These are phyloP conservation scores for Citrullus mucosospermus DNA, from an alignment of 306 rosid species.

Conservation along the genomic window DNA sequence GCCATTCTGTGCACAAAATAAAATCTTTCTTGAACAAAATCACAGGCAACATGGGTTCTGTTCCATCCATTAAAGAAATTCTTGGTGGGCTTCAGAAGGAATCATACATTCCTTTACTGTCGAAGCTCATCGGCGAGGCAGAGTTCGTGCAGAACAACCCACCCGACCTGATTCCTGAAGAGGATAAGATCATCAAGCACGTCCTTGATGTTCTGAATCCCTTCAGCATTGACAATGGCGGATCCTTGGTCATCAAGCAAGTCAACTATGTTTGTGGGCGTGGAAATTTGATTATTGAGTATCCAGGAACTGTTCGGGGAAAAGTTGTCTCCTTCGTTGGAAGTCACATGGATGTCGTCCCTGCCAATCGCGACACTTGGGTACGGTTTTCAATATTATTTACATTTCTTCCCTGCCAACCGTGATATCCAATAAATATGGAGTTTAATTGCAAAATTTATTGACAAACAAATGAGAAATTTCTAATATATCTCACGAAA, in stretches of 20 bases:
- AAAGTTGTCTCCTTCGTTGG: slow-evolving; percentile 74
- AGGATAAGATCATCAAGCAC: slow-evolving; percentile 57
- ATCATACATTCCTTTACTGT: slow-evolving; percentile 45
- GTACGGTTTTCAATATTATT: slow-evolving; percentile 13
- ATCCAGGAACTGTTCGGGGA: slow-evolving; percentile 65
- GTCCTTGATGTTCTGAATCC: slow-evolving; percentile 52
- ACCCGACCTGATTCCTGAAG: slow-evolving; percentile 62
- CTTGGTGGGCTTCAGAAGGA: slow-evolving; percentile 56
- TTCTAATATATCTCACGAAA: too few species aligned
- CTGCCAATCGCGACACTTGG: slow-evolving; percentile 80
- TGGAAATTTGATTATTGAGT: slow-evolving; percentile 71
- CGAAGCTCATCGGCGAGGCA: slow-evolving; percentile 73
- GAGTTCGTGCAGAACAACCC: slow-evolving; percentile 78
- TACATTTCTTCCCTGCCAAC: too few species aligned
- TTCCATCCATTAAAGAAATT: slow-evolving; percentile 15
- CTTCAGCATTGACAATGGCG: slow-evolving; percentile 55
- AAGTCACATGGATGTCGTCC: slow-evolving; percentile 91
- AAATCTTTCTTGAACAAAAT: too few species aligned
- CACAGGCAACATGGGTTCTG: too few species aligned
- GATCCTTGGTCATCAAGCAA: slow-evolving; percentile 56
- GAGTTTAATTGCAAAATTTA: not conserved
- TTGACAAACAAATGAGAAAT: too few species aligned
- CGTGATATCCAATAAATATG: too few species aligned
- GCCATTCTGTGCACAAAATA: too few species aligned
- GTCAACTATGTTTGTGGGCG: slow-evolving; percentile 50